Evolutionary conservation across 2,329 filamentous ascomycete genomes (phyloP).

Genomic region (Pseudogymnoascus verrucosus): DNA sequence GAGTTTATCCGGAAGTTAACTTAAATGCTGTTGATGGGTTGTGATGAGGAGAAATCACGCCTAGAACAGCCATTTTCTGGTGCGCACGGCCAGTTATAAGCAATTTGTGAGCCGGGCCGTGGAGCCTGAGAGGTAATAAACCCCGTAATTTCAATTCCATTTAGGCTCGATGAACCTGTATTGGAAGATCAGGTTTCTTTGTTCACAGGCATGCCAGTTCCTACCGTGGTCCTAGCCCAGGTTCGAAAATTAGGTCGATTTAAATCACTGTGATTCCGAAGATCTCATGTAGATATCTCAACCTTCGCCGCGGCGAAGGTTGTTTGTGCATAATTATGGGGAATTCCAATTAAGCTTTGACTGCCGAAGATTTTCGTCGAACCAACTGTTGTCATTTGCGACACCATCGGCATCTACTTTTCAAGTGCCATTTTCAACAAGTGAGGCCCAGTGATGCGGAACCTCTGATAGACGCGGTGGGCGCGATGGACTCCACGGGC

Average conservation of each 20-base stretch:
- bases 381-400: background rate
- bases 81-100: background rate
- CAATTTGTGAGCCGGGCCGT: background rate
- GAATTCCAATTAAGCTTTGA: background rate
- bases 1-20: background rate
- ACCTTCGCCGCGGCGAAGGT: background rate
- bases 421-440: background rate
- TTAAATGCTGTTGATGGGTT: background rate
- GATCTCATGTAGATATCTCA: background rate
- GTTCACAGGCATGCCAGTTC: too few relatives aligned
- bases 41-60: background rate
- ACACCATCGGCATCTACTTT: background rate
- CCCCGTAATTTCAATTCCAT: background rate
- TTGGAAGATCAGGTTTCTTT: too few relatives aligned
- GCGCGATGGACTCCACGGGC: background rate
- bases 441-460: background rate
- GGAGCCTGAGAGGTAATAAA: background rate
- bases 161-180: background rate
- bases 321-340: background rate
- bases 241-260: too few relatives aligned
- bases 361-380: background rate
- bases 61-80: background rate
- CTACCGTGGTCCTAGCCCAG: too few relatives aligned
- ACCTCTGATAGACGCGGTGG: background rate
- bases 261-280: too few relatives aligned